Conservation (phyloP, 2,329 filamentous ascomycete genomes). For the Ascocoryne sarcoides region DNA sequence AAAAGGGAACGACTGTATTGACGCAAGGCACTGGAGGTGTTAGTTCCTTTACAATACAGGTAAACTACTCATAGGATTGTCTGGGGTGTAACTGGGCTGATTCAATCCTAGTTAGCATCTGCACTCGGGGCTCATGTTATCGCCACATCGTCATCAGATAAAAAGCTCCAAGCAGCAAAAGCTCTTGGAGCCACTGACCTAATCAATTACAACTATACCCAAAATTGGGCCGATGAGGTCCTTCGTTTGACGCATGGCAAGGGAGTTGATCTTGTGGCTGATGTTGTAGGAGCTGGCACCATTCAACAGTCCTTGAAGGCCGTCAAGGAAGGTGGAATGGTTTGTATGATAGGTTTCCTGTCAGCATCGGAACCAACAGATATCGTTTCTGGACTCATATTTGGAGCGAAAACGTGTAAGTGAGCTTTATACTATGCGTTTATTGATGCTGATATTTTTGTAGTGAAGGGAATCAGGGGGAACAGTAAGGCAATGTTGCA, state of each 20-base stretch:
- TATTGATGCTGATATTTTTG: constrained; percentile 45
- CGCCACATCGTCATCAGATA: constrained; percentile 12
- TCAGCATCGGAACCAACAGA: constrained; percentile 16
- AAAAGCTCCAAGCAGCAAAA: constrained; percentile 11
- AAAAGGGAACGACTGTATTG: constrained; percentile 36
- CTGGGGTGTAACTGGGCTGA: neutral
- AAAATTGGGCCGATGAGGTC: constrained; percentile 52
- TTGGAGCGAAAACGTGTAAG: constrained; percentile 67
- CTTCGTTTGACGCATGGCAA: constrained; percentile 37
- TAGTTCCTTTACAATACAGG: constrained; percentile 30
- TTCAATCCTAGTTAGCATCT: constrained; percentile 28
- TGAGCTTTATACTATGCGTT: constrained; percentile 54
- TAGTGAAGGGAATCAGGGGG: constrained; percentile 69
- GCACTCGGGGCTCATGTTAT: constrained; percentile 32
- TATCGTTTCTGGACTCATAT: constrained; percentile 33
- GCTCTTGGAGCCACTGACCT: constrained; percentile 10
- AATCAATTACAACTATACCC: constrained; percentile 32
- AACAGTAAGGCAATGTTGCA: constrained; percentile 60
- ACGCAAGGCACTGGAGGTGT: constrained; percentile 47
- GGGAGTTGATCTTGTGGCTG: constrained; percentile 55
- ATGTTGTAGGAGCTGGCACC: constrained; percentile 58
- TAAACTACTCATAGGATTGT: constrained; percentile 1
- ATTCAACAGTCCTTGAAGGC: constrained; percentile 44
- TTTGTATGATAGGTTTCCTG: constrained; percentile 38
- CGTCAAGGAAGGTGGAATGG: constrained; percentile 36